Conservation (phyloP, 495 filamentous ascomycete genomes). For the Durotheca rogersii region DNA sequence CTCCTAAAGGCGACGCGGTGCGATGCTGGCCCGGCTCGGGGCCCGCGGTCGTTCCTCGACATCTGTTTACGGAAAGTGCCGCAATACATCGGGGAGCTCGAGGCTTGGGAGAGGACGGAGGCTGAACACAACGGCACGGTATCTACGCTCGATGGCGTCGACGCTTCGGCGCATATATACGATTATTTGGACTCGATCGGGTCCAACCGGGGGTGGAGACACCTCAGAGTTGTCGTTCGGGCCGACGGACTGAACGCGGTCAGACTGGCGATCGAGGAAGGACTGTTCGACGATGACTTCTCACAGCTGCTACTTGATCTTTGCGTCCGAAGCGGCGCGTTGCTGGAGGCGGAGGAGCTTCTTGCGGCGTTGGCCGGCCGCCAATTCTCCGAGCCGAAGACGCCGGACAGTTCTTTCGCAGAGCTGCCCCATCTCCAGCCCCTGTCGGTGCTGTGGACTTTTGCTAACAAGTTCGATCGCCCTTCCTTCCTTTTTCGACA, state of each 20-base stretch:
- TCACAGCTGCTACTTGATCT: slow-evolving; percentile 43
- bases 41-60: slow-evolving; percentile 61
- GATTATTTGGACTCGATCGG: slow-evolving; percentile 65
- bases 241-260: slow-evolving; percentile 66
- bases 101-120: slow-evolving; percentile 51
- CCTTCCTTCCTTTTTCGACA: slow-evolving; percentile 38
- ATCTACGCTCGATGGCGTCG: slow-evolving; percentile 39
- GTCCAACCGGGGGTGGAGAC: slow-evolving; percentile 62
- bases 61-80: slow-evolving; percentile 65
- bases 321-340: slow-evolving; percentile 40
- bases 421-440: slow-evolving; percentile 23
- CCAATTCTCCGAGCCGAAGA: slow-evolving; percentile 41
- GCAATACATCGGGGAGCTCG: slow-evolving; percentile 61
- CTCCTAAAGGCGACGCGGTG: slow-evolving; percentile 48
- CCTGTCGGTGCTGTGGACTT: slow-evolving; percentile 35
- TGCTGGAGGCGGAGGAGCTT: slow-evolving; percentile 45
- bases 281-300: slow-evolving; percentile 39
- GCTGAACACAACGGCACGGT: slow-evolving; percentile 51
- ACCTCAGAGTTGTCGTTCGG: slow-evolving; percentile 63
- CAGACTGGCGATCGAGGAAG: slow-evolving; percentile 33
- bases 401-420: slow-evolving; percentile 32
- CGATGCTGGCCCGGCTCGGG: slow-evolving; percentile 31
- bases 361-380: slow-evolving; percentile 36
- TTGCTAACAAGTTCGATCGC: slow-evolving; percentile 25
- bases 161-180: slow-evolving; percentile 57